Evolutionary conservation across 2,329 filamentous ascomycete species (phyloP), one percentile per base, ranked within the genome.

Genomic region (Cladorrhinum sp.): DNA sequence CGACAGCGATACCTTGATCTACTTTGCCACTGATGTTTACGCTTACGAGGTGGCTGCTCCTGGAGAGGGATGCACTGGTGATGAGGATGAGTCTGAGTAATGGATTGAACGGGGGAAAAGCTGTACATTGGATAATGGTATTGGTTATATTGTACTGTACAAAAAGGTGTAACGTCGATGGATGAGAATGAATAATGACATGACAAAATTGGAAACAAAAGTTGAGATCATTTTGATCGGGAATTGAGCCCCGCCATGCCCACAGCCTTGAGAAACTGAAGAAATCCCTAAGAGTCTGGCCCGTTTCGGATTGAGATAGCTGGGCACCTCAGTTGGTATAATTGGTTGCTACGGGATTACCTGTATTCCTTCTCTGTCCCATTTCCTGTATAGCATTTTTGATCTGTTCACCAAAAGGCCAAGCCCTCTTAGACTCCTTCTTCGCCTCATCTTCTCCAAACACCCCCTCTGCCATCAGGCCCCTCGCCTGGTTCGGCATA

Each of bases 301-400:
- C 84, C 84, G 87, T 85, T 87, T 87, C 82, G 82, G 82, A 86
- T 85, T 86, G 83, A 86, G 83, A 82, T 86, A 86, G 79, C 81
- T 80, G 77, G 80, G 80, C 80, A n/a, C n/a, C n/a, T n/a, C n/a
- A n/a, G n/a, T n/a, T n/a, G n/a, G n/a, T n/a, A n/a, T n/a, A n/a
- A n/a, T n/a, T n/a, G n/a, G n/a, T n/a, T n/a, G n/a, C n/a, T n/a
- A n/a, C n/a, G n/a, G n/a, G n/a, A n/a, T n/a, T n/a, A n/a, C n/a
- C n/a, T n/a, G n/a, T n/a, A n/a, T n/a, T n/a, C n/a, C n/a, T n/a
- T n/a, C n/a, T n/a, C n/a, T n/a, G n/a, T n/a, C n/a, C n/a, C n/a
- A n/a, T n/a, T n/a, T n/a, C n/a, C n/a, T n/a, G n/a, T n/a, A n/a
- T n/a, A n/a, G n/a, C n/a, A n/a, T n/a, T n/a, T n/a, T n/a, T n/a